Conservation (phyloP, 306 rosid genomes). For the Glycine tomentella region DNA sequence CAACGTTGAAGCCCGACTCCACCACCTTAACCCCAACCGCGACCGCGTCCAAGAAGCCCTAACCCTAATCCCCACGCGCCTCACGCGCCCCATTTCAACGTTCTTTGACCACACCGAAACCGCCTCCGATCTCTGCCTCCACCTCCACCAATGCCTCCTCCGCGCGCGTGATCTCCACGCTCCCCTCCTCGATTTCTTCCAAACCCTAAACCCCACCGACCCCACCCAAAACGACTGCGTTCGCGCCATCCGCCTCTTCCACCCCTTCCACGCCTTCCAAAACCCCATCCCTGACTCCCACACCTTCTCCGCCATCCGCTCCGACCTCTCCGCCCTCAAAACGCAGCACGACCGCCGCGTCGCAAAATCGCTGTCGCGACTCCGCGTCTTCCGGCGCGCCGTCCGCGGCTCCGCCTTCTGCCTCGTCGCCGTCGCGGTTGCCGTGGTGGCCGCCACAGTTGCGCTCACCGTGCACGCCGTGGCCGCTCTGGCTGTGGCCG, state of each 20-base stretch:
- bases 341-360: slow-evolving; percentile 49
- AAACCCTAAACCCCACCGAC: slow-evolving; percentile 12
- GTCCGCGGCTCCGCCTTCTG: slow-evolving; percentile 47
- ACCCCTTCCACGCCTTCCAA: slow-evolving; percentile 42
- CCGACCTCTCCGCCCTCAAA: slow-evolving; percentile 53
- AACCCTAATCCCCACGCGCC: no score
- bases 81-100: slow-evolving; percentile 39
- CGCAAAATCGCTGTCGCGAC: slow-evolving; percentile 54
- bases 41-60: slow-evolving; percentile 59
- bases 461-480: slow-evolving; percentile 46
- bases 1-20: slow-evolving; percentile 35
- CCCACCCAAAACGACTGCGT: slow-evolving; percentile 48
- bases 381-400: slow-evolving; percentile 52
- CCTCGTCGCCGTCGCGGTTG: slow-evolving; percentile 43
- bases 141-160: slow-evolving; percentile 48
- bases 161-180: slow-evolving; percentile 49
- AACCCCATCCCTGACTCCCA: slow-evolving; percentile 61
- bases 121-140: slow-evolving; percentile 60
- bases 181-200: slow-evolving; percentile 57
- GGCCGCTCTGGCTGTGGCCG: slow-evolving; percentile 16
- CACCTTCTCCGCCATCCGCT: slow-evolving; percentile 47
- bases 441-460: slow-evolving; percentile 39
- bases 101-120: slow-evolving; percentile 68
- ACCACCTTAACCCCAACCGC: slow-evolving; percentile 54
- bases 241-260: slow-evolving; percentile 49